A percentile compares a stretch with the other conserved stretches of the same genome.
Conservation (phyloP, 441 rosid genomes). For the Eruca vesicaria region DNA sequence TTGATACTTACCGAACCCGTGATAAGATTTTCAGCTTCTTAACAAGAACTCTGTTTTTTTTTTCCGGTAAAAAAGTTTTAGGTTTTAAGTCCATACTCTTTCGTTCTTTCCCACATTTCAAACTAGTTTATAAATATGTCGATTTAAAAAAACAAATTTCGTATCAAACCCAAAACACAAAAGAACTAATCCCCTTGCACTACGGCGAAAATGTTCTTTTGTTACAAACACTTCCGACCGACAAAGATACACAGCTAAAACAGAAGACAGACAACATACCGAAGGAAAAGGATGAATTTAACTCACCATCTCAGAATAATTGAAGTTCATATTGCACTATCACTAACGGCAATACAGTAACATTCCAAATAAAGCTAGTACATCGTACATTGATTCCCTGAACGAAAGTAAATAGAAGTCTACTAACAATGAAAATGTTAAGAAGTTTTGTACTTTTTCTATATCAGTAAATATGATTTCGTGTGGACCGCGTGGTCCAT, state of each 20-base stretch:
- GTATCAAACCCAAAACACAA: neutral
- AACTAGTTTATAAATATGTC: too few relatives aligned
- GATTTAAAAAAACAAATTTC: neutral
- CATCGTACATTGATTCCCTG: conserved; percentile 10
- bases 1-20: conserved; percentile 7
- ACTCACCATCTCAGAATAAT: conserved; percentile 15
- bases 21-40: neutral
- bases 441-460: too few relatives aligned
- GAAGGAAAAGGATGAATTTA: conserved; percentile 16
- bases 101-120: too few relatives aligned
- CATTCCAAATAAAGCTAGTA: conserved; percentile 22
- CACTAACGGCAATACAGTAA: conserved; percentile 17
- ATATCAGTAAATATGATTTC: neutral
- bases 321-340: conserved; percentile 20
- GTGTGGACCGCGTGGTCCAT: neutral
- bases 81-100: too few relatives aligned
- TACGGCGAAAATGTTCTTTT: neutral
- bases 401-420: neutral
- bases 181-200: neutral
- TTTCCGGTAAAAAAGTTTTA: too few relatives aligned
- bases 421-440: neutral
- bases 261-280: conserved; percentile 17
- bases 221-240: neutral
- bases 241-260: neutral
- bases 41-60: neutral